A percentile compares a stretch with the other conserved stretches of the same genome.
phyloP scores from a whole-genome alignment of 768 basidiomycete genomes.

The Rhodotorula kratochvilovae region DNA sequence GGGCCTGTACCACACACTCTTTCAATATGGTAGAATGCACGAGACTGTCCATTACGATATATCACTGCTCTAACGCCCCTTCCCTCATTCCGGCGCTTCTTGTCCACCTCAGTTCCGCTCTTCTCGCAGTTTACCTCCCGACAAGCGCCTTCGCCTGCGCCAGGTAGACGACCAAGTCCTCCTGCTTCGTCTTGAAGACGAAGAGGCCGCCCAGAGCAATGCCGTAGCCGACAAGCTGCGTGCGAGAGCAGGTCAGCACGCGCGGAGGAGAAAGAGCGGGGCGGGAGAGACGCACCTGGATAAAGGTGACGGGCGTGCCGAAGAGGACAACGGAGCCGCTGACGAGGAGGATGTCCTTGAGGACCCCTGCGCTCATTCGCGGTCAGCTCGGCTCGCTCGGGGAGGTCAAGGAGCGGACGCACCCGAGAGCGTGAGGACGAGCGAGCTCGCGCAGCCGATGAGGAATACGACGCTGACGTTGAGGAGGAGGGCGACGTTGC shows the following conservation, averaged over 20 bases:
- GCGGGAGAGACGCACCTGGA: conserved; percentile 60
- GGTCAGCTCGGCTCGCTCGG: not conserved
- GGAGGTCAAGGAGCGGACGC: conserved; percentile 37
- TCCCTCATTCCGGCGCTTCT: too few relatives aligned
- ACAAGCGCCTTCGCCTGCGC: conserved; percentile 12
- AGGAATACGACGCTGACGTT: conserved; percentile 43
- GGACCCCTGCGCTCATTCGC: conserved; percentile 13
- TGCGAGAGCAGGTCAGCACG: conserved; percentile 57
- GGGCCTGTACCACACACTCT: too few relatives aligned
- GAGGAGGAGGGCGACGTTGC: conserved; percentile 47
- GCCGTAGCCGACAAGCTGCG: conserved; percentile 38
- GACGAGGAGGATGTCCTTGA: conserved; percentile 87
- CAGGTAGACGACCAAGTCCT: conserved; percentile 33
- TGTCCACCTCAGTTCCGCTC: too few relatives aligned
- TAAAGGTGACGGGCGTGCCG: conserved; percentile 65
- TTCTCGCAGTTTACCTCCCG: not conserved
- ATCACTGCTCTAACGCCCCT: too few relatives aligned
- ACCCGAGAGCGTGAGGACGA: conserved; percentile 89
- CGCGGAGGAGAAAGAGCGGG: conserved; percentile 64
- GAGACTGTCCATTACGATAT: not conserved
- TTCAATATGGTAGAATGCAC: not conserved
- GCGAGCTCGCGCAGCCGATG: conserved; percentile 51
- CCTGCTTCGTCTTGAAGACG: conserved; percentile 35
- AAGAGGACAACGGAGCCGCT: conserved; percentile 82
- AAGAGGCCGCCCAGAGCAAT: conserved; percentile 22